These are phyloP conservation scores for Hygrocybe coccinea DNA, from an alignment of 768 basidiomycete species.

Conservation along the genomic window DNA sequence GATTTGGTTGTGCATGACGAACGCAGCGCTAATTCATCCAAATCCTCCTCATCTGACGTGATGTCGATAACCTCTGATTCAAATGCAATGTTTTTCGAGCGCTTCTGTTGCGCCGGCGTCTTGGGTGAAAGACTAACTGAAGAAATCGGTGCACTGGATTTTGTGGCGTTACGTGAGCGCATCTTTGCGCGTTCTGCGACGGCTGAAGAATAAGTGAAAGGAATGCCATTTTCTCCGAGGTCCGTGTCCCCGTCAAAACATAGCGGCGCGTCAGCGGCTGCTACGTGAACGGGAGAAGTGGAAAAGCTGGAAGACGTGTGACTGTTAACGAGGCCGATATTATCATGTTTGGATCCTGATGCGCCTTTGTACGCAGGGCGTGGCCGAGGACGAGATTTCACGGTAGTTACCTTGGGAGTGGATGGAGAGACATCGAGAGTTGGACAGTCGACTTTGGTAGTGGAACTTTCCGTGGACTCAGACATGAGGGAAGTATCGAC, in stretches of 20 bases:
- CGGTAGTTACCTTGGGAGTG: not conserved
- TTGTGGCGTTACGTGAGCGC: conserved; percentile 37
- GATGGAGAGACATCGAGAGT: too few relatives aligned
- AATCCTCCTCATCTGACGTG: conserved; percentile 38
- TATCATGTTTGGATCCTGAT: not conserved
- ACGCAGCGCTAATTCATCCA: conserved; percentile 26
- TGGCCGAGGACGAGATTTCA: conserved; percentile 31
- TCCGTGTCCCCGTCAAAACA: not conserved
- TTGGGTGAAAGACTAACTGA: not conserved
- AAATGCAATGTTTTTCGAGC: conserved; percentile 10
- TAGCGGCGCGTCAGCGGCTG: not conserved
- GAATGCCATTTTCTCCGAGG: not conserved
- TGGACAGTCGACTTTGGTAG: too few relatives aligned
- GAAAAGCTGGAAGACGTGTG: not conserved
- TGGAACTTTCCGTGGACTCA: too few relatives aligned
- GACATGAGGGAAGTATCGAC: too few relatives aligned
- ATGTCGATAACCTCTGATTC: conserved; percentile 41
- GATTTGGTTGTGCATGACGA: conserved; percentile 22
- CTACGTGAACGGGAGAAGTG: not conserved
- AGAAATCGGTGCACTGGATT: not conserved
- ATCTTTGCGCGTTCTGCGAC: conserved; percentile 60
- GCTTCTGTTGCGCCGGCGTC: not conserved
- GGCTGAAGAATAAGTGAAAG: not conserved
- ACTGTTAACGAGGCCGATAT: not conserved
- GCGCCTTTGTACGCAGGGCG: conserved; percentile 18